phyloP scores from a whole-genome alignment of 192 early-diverging fungal species.

The Coemansia nantahalensis region DNA sequence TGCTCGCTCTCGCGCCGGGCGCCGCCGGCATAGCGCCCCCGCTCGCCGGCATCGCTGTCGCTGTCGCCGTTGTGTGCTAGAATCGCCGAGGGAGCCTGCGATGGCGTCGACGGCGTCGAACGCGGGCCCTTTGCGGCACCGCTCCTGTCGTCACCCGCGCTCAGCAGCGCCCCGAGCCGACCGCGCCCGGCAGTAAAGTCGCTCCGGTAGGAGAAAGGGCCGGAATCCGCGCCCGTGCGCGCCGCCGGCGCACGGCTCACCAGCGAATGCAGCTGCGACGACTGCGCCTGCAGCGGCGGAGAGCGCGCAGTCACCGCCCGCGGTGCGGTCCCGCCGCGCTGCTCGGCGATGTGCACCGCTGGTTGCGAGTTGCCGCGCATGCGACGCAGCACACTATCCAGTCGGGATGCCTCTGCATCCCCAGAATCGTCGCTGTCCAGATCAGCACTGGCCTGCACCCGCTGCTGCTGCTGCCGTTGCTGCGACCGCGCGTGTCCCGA shows the following conservation, averaged over 20 bases:
- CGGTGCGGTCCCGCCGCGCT: slow-evolving; percentile 23
- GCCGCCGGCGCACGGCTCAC: background rate
- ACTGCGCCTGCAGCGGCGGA: background rate
- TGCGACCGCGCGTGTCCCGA: slow-evolving; percentile 1
- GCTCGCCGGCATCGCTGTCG: background rate
- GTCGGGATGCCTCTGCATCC: too few relatives aligned
- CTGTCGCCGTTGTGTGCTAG: background rate
- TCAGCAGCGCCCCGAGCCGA: slow-evolving; percentile 27
- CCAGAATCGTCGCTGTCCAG: too few relatives aligned
- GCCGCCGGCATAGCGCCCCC: background rate
- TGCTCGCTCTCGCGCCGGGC: slow-evolving; percentile 9
- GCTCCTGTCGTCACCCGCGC: slow-evolving; percentile 14
- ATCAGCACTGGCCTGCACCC: too few relatives aligned
- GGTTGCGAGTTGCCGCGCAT: slow-evolving; percentile 41
- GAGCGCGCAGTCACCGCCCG: slow-evolving; percentile 4
- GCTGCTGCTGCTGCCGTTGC: background rate
- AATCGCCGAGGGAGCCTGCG: slow-evolving; percentile 1
- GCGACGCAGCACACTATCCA: background rate
- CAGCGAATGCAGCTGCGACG: slow-evolving; percentile 1
- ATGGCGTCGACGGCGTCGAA: slow-evolving; percentile 37
- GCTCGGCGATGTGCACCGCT: slow-evolving; percentile 6
- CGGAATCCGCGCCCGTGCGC: slow-evolving; percentile 11
- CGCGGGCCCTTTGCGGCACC: slow-evolving; percentile 13
- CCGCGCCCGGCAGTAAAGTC: slow-evolving; percentile 20
- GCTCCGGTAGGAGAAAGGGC: slow-evolving; percentile 34